phyloP scores from a whole-genome alignment of 2,329 filamentous ascomycete genomes.

The Pleomassaria siparia region DNA sequence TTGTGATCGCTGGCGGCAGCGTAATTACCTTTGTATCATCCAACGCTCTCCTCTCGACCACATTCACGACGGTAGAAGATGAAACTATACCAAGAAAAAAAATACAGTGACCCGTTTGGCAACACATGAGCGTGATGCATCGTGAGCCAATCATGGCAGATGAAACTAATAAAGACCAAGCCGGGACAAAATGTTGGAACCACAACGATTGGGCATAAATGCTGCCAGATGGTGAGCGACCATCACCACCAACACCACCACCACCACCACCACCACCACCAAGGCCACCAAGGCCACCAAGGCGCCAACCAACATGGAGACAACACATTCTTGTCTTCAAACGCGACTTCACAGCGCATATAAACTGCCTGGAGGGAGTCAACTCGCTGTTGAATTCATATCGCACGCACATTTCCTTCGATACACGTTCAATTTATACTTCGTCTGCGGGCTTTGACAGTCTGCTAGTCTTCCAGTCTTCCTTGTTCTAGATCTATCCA shows the following conservation, averaged over 20 bases:
- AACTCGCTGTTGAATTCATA: slow-evolving; percentile 7
- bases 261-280: too few species aligned
- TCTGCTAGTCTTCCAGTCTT: slow-evolving; percentile 12
- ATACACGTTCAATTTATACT: slow-evolving; percentile 6
- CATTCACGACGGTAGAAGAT: slow-evolving; percentile 9
- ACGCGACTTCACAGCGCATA: slow-evolving; percentile 10
- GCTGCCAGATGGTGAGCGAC: slow-evolving; percentile 17
- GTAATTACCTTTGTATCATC: too few species aligned
- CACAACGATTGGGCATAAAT: slow-evolving; percentile 25
- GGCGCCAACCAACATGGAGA: slow-evolving; percentile 1
- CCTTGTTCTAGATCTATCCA: slow-evolving; percentile 8
- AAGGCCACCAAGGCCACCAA: too few species aligned
- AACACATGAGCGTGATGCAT: slow-evolving; percentile 8
- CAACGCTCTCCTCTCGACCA: slow-evolving; percentile 11
- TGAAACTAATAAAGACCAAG: slow-evolving; percentile 14
- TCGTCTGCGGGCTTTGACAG: slow-evolving; percentile 16
- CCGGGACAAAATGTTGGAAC: slow-evolving; percentile 26
- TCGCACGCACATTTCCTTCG: slow-evolving; percentile 3
- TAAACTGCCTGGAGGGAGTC: slow-evolving; percentile 4
- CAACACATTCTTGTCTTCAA: background rate
- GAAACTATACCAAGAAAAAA: slow-evolving; percentile 18
- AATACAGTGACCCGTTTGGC: slow-evolving; percentile 13
- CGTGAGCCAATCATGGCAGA: slow-evolving; percentile 27
- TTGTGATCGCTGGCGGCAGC: slow-evolving; percentile 11
- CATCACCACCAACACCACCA: too few species aligned